These are phyloP conservation scores for Laetiporus sulphureus DNA, from an alignment of 1,284 basidiomycete genomes.

Conservation along the genomic window DNA sequence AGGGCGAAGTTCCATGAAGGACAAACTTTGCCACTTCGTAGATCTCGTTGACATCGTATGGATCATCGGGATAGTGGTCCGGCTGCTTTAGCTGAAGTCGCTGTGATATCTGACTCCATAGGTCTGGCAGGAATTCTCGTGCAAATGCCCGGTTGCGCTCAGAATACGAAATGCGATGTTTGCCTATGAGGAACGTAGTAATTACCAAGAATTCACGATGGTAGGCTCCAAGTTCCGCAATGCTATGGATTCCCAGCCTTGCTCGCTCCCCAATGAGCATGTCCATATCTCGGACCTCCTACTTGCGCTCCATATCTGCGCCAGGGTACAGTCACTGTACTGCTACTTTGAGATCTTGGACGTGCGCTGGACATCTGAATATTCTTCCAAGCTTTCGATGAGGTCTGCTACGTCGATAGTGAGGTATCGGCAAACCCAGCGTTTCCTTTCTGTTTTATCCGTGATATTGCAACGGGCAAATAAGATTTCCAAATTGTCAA, in stretches of 20 bases:
- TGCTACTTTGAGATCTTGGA: neutral
- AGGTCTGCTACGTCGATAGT: constrained; percentile 5
- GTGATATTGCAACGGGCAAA: constrained; percentile 1
- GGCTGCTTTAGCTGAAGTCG: constrained; percentile 9
- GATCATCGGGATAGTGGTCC: constrained; percentile 9
- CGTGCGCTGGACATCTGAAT: neutral
- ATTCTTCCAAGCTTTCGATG: constrained; percentile 4
- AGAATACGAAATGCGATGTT: constrained; percentile 3
- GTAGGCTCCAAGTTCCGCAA: constrained; percentile 5
- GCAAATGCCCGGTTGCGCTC: constrained; percentile 8
- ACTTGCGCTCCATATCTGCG: constrained; percentile 3
- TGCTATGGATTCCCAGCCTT: constrained; percentile 2
- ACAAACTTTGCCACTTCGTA: constrained; percentile 6
- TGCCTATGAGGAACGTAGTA: constrained; percentile 4
- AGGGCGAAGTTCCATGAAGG: constrained; percentile 4
- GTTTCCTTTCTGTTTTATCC: constrained; percentile 5
- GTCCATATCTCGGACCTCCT: too few species aligned
- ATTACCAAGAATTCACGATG: constrained; percentile 8
- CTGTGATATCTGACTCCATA: neutral
- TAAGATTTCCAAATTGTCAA: constrained; percentile 9
- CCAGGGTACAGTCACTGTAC: constrained; percentile 11
- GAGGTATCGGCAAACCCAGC: constrained; percentile 2
- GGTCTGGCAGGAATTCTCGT: constrained; percentile 1
- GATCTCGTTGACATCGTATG: constrained; percentile 5
- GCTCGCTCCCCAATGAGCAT: neutral